Conservation (phyloP, 768 basidiomycete genomes). For the Hygrocybe punicea region DNA sequence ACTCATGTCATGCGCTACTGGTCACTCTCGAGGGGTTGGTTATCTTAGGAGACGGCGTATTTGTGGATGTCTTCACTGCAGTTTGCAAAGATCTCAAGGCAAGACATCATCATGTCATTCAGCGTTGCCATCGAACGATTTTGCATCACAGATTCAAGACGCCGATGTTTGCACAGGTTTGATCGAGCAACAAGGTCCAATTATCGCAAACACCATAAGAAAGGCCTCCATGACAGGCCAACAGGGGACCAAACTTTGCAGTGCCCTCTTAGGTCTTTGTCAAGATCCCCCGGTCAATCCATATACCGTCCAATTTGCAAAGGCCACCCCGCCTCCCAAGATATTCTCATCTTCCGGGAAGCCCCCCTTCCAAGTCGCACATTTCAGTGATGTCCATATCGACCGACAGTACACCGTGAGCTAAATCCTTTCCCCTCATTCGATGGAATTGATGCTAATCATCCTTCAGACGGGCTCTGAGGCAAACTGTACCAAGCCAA, state of each 20-base stretch:
- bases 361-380: constrained; percentile 51
- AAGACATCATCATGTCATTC: constrained; percentile 3
- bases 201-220: constrained; percentile 55
- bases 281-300: constrained; percentile 44
- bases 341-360: constrained; percentile 37
- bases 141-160: constrained; percentile 43
- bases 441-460: not conserved
- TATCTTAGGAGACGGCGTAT: constrained; percentile 45
- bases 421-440: not conserved
- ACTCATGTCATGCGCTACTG: constrained; percentile 50
- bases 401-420: constrained; percentile 53
- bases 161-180: constrained; percentile 57
- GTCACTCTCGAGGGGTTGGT: constrained; percentile 47
- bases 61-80: constrained; percentile 40
- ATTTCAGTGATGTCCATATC: constrained; percentile 63
- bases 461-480: constrained; percentile 46
- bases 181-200: constrained; percentile 50
- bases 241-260: constrained; percentile 54
- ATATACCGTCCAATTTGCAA: constrained; percentile 46
- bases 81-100: constrained; percentile 47
- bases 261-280: constrained; percentile 54
- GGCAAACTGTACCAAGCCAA: constrained; percentile 56
- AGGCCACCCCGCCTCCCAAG: constrained; percentile 37
- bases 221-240: constrained; percentile 44
- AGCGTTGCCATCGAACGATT: not conserved